phyloP scores from a whole-genome alignment of 768 basidiomycete species.

The Russula brevipes region DNA sequence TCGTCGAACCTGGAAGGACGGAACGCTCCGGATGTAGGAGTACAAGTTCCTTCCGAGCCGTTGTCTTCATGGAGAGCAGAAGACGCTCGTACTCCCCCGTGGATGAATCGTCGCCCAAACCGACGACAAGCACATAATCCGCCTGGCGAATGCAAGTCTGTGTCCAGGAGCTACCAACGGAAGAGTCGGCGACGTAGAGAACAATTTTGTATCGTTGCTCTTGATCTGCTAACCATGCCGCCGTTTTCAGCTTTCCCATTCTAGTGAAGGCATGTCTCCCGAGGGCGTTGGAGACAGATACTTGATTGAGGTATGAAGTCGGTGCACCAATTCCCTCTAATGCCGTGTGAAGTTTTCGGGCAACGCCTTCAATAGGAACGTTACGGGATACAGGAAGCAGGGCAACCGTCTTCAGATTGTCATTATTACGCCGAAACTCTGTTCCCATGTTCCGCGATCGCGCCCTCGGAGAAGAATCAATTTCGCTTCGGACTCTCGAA shows the following conservation, averaged over 20 bases:
- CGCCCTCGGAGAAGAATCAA: conserved; percentile 54
- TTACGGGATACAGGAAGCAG: conserved; percentile 82
- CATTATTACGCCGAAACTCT: conserved; percentile 71
- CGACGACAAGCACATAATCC: conserved; percentile 90
- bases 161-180: conserved; percentile 94
- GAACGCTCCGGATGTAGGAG: conserved; percentile 88
- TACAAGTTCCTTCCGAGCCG: conserved; percentile 95
- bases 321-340: conserved; percentile 92
- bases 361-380: conserved; percentile 86
- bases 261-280: conserved; percentile 93
- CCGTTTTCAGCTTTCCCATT: conserved; percentile 95
- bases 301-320: conserved; percentile 90
- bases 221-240: conserved; percentile 91
- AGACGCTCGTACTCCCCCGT: conserved; percentile 94
- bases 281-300: conserved; percentile 84
- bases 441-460: conserved; percentile 48
- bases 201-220: conserved; percentile 92
- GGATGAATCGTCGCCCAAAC: conserved; percentile 86
- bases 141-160: conserved; percentile 98
- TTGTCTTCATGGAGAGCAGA: conserved; percentile 92
- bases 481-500: conserved; percentile 79
- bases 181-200: conserved; percentile 93
- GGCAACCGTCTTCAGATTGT: conserved; percentile 91
- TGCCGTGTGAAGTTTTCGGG: conserved; percentile 80
- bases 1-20: conserved; percentile 84